Percentiles rank a stretch among this genome's conserved stretches.
Conservation (phyloP, 78 protist species). For the Dictyostelium brefeldianum region DNA sequence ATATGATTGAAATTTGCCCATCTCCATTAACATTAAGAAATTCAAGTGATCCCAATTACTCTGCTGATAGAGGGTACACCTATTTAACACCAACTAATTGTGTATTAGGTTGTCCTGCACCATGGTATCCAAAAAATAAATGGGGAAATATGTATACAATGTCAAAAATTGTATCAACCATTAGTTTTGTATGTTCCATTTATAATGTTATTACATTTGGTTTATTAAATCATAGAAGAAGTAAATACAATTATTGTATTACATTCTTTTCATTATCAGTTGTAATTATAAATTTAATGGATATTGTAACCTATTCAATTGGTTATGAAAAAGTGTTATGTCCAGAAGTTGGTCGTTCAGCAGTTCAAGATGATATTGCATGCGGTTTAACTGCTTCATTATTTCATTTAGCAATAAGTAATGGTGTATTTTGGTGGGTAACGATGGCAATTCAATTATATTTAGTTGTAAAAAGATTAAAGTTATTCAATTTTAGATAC, state of each 20-base stretch:
- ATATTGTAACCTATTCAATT: slow-evolving; percentile 16
- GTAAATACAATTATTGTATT: slow-evolving; percentile 40
- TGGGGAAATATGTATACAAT: slow-evolving; percentile 32
- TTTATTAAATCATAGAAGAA: slow-evolving; percentile 18
- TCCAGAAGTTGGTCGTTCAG: slow-evolving; percentile 29
- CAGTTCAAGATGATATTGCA: slow-evolving; percentile 38
- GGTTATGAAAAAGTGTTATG: slow-evolving; percentile 25
- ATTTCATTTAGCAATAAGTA: slow-evolving; percentile 18
- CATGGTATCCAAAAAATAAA: slow-evolving; percentile 8
- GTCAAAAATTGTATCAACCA: slow-evolving; percentile 43
- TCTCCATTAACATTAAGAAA: background rate
- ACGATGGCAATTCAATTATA: slow-evolving; percentile 52
- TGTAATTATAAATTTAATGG: slow-evolving; percentile 21
- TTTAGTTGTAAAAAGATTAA: slow-evolving; percentile 23
- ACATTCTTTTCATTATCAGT: slow-evolving; percentile 17
- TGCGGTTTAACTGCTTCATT: slow-evolving; percentile 34
- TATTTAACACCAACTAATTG: slow-evolving; percentile 12
- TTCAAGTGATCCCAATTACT: background rate
- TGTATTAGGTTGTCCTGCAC: slow-evolving; percentile 50
- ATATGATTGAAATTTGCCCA: slow-evolving; percentile 19
- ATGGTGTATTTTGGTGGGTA: slow-evolving; percentile 68
- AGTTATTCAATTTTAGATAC: background rate
- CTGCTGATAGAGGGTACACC: slow-evolving; percentile 3
- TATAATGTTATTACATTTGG: slow-evolving; percentile 41
- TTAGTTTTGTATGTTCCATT: slow-evolving; percentile 41